Conservation (phyloP, 2,329 filamentous ascomycete genomes). For the Verticillium albo-atrum region DNA sequence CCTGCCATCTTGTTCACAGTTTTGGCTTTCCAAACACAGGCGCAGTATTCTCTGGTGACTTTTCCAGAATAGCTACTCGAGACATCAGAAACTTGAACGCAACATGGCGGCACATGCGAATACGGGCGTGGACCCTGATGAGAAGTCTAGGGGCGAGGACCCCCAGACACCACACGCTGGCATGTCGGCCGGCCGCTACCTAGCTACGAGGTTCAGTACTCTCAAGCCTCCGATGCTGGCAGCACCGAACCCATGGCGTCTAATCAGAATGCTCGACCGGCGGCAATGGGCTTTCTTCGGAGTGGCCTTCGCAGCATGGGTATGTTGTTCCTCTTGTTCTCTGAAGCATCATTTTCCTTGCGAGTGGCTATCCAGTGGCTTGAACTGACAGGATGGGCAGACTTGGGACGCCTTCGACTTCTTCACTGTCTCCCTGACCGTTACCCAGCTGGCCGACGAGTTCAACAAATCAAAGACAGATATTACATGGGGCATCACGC, state of each 20-base stretch:
- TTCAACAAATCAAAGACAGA: constrained; percentile 52
- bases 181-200: constrained; percentile 44
- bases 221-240: constrained; percentile 54
- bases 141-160: constrained; percentile 6
- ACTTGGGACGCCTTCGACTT: constrained; percentile 47
- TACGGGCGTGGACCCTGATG: neutral
- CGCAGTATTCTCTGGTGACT: no score
- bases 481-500: constrained; percentile 61
- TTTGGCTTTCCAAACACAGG: no score
- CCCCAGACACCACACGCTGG: constrained; percentile 38
- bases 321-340: constrained; percentile 20
- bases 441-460: constrained; percentile 45
- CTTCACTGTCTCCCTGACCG: constrained; percentile 59
- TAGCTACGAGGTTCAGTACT: constrained; percentile 46
- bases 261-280: constrained; percentile 42
- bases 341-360: neutral
- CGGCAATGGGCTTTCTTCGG: constrained; percentile 53
- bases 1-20: neutral
- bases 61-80: neutral
- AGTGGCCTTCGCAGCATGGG: constrained; percentile 54
- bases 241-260: constrained; percentile 46
- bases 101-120: neutral
- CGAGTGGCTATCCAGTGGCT: neutral
- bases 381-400: neutral
- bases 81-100: neutral